Evolutionary conservation across 805 yeast genomes (phyloP).

Genomic region (Tetrapisispora fleetii): DNA sequence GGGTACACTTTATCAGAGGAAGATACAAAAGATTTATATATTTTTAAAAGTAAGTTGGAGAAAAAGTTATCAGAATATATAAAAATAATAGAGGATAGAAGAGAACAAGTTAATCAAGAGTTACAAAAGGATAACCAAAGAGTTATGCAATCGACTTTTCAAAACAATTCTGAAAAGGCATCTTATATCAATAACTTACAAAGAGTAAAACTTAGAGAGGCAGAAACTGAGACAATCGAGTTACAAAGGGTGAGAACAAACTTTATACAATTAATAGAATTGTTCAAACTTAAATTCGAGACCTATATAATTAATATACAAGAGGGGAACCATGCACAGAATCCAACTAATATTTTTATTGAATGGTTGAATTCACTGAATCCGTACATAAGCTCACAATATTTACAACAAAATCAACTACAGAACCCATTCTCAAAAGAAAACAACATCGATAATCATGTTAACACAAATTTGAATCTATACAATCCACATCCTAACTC

Average conservation of each 20-base stretch:
- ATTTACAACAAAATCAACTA: slow-evolving; percentile 9
- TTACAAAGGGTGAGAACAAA: slow-evolving; percentile 19
- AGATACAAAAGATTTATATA: slow-evolving; percentile 13
- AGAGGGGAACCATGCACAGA: slow-evolving; percentile 11
- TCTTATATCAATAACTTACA: slow-evolving; percentile 20
- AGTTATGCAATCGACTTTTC: slow-evolving; percentile 12
- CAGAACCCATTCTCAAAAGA: slow-evolving; percentile 3
- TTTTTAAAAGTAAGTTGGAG: slow-evolving; percentile 19
- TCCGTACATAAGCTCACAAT: slow-evolving; percentile 9
- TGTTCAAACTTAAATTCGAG: slow-evolving; percentile 20
- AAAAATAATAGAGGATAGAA: slow-evolving; percentile 18
- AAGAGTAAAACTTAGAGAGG: slow-evolving; percentile 24
- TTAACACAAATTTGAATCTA: background rate
- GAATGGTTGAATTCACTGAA: slow-evolving; percentile 18
- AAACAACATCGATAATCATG: background rate
- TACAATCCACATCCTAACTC: background rate
- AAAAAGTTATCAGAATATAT: slow-evolving; percentile 19
- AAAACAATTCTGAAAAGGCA: slow-evolving; percentile 13
- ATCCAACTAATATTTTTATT: slow-evolving; percentile 20
- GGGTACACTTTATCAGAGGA: slow-evolving; percentile 4
- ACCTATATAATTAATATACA: slow-evolving; percentile 13
- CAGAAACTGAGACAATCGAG: slow-evolving; percentile 26
- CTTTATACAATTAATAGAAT: slow-evolving; percentile 18
- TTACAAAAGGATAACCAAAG: slow-evolving; percentile 17
- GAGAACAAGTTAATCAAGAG: slow-evolving; percentile 17